phyloP scores from a whole-genome alignment of 2,329 filamentous ascomycete genomes.

The Ceratocystis ficicola region DNA sequence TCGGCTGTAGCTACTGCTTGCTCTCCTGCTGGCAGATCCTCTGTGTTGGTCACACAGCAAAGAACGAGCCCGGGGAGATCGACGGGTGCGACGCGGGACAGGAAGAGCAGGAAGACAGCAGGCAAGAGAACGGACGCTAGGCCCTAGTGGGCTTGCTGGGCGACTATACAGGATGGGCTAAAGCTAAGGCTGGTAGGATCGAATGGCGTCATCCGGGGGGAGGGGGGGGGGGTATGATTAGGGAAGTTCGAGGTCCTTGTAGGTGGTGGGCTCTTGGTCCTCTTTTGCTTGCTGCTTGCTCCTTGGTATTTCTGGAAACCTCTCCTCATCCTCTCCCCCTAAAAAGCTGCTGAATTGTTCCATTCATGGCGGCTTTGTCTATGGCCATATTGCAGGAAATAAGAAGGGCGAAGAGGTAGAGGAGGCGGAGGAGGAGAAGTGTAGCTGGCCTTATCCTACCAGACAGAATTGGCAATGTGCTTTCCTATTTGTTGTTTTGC shows the following conservation, averaged over 20 bases:
- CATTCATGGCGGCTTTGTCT: too few species aligned
- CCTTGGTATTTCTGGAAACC: neutral
- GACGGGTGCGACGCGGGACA: neutral
- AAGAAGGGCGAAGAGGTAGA: too few species aligned
- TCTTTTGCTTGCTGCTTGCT: neutral
- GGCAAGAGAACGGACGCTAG: neutral
- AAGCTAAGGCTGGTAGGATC: neutral
- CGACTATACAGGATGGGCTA: neutral
- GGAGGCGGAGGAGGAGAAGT: too few species aligned
- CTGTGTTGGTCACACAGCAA: neutral
- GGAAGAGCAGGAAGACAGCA: neutral
- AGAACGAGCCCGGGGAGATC: too few species aligned
- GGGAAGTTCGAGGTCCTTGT: neutral
- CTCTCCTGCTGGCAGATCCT: slow-evolving; percentile 15
- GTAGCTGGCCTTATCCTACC: too few species aligned
- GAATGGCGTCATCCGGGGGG: slow-evolving; percentile 12
- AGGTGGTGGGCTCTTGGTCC: neutral
- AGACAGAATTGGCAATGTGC: too few species aligned
- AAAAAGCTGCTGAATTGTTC: too few species aligned
- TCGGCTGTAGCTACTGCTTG: neutral
- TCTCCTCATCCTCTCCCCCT: too few species aligned
- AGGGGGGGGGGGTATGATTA: neutral
- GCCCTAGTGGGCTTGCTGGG: neutral
- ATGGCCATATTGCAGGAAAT: too few species aligned
- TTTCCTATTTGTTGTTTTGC: too few species aligned